Conservation (phyloP, 306 rosid genomes). For the Erythrophleum fordii region DNA sequence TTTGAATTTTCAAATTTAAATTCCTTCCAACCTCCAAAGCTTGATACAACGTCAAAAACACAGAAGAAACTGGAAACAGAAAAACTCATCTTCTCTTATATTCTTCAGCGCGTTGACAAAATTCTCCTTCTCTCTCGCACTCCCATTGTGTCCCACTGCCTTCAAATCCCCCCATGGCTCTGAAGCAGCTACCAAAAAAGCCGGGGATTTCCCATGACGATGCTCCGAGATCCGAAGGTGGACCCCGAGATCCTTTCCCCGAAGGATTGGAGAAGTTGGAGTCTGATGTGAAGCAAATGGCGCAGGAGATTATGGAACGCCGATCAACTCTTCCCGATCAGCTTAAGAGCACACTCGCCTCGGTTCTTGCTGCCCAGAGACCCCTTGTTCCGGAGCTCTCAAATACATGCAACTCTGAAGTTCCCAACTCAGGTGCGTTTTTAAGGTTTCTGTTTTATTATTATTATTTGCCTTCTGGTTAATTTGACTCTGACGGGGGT, state of each 20-base stretch:
- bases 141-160: not conserved
- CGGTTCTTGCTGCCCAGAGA: conserved; percentile 58
- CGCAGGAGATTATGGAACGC: conserved; percentile 62
- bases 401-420: conserved; percentile 41
- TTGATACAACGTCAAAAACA: not conserved
- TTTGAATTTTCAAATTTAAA: not conserved
- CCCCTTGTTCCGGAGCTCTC: conserved; percentile 47
- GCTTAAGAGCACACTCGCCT: conserved; percentile 57
- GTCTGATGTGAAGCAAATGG: conserved; percentile 60
- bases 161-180: conserved; percentile 42
- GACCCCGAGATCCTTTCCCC: not conserved
- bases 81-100: not conserved
- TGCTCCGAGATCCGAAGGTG: conserved; percentile 41
- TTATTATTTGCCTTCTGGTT: not conserved
- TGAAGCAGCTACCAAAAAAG: conserved; percentile 4
- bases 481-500: not conserved
- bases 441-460: conserved; percentile 23
- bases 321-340: conserved; percentile 70
- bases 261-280: conserved; percentile 53
- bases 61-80: not conserved
- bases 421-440: conserved; percentile 33
- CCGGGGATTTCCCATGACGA: conserved; percentile 30
- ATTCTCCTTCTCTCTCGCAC: not conserved
- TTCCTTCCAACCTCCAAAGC: not conserved
- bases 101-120: not conserved